Evolutionary conservation across 257 asterid genomes (phyloP).

Genomic region (Nicotiana tomentosiformis): DNA sequence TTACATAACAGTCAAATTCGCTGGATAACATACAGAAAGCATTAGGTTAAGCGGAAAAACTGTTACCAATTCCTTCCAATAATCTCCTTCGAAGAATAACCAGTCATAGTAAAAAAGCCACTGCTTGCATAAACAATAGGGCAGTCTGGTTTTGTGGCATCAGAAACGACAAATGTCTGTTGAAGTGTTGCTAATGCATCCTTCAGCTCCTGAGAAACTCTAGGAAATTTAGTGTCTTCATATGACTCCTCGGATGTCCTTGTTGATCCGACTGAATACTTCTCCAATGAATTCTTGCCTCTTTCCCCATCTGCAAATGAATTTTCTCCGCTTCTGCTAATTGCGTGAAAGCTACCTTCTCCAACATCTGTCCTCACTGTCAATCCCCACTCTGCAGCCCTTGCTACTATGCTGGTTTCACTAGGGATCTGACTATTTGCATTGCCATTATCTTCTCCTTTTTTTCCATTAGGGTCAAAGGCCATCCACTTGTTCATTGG

Average conservation of each 20-base stretch:
- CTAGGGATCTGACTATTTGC: slow-evolving; percentile 3
- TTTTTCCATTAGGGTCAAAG: slow-evolving; percentile 32
- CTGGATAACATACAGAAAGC: not conserved
- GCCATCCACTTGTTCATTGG: slow-evolving; percentile 68
- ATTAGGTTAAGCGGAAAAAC: not conserved
- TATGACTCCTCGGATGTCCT: slow-evolving; percentile 49
- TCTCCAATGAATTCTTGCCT: slow-evolving; percentile 40
- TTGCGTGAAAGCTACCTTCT: slow-evolving; percentile 53
- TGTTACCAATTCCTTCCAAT: slow-evolving; percentile 88
- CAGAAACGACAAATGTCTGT: slow-evolving; percentile 97
- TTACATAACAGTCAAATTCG: not conserved
- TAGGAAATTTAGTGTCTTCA: slow-evolving; percentile 38
- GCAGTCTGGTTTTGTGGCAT: slow-evolving; percentile 90
- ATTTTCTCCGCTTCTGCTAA: slow-evolving; percentile 16
- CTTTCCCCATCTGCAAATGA: slow-evolving; percentile 48
- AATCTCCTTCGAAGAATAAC: slow-evolving; percentile 79
- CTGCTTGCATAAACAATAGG: slow-evolving; percentile 93
- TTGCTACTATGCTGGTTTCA: slow-evolving; percentile 45
- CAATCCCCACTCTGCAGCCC: slow-evolving; percentile 88
- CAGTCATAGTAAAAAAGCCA: slow-evolving; percentile 89
- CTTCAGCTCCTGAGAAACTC: slow-evolving; percentile 90
- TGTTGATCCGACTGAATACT: slow-evolving; percentile 31
- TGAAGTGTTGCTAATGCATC: slow-evolving; percentile 88
- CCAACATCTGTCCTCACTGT: slow-evolving; percentile 54
- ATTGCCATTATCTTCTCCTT: not conserved